Base-by-base conservation (phyloP, 2,329 filamentous ascomycete genomes). In the Metarhizium brunneum region DNA sequence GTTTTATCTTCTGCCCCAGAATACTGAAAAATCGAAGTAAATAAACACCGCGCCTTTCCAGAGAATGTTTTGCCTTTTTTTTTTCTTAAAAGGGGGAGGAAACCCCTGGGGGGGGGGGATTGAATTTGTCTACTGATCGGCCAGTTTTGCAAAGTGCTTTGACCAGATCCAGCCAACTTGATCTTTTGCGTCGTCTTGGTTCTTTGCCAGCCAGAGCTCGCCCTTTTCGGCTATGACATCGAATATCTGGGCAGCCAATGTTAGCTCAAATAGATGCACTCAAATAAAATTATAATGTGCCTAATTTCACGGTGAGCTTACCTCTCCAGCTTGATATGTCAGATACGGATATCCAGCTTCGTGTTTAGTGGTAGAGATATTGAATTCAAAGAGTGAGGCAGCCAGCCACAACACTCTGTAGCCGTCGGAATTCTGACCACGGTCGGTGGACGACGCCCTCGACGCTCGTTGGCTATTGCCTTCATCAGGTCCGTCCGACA, bases 91-190 rank as follows among this genome's bases (percentile, higher is more conserved):
- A 25, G 25, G 25, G 25, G 25, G 25, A 25, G 25, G 25, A 25
- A 25, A 25, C 25, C 25, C 25, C 25, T 4, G 3, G 3, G 25
- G 4, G 25, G n/a, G 3, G 25, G 25, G 25, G 25, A 25, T 43
- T 16, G 40, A 6, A 29, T 48, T 47, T 25, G 20, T 13, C 25
- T 48, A 76, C 54, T 73, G 71, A 65, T 83, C 81, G 51, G 80
- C 81, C 60, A 84, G 66, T 67, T 82, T 83, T 54, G 87, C 87
- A 77, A 99, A 99, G 74, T 99, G 94, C 71, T 96, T 96, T 65
- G 92, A 95, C 94, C 94, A 99, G 65, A 99, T 96, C 94, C 94
- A 99, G 53, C 94, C 94, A 38, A 97, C 85, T 61, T 85, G 80
- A 61, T 87, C 82, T 11, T 76, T 79, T 1, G 84, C 76, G 70